Conservation (phyloP, 2,329 filamentous ascomycete species). For the Ceratocystis lukuohia region DNA sequence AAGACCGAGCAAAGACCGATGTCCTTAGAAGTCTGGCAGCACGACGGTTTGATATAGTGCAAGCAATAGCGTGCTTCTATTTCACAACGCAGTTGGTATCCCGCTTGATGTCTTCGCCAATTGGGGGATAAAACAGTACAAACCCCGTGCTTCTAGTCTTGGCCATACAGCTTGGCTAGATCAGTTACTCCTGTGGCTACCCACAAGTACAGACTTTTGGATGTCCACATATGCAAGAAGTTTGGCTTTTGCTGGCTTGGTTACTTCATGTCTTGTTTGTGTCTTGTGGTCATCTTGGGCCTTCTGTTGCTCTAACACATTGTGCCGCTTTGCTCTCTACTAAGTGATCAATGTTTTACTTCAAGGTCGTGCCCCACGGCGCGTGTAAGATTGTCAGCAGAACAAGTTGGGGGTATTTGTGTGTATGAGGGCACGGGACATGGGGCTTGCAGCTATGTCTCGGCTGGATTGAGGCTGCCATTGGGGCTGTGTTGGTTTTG, state of each 20-base stretch:
- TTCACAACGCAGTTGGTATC: no score
- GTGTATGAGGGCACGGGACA: neutral
- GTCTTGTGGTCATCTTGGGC: neutral
- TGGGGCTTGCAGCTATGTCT: neutral
- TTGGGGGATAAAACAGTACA: neutral
- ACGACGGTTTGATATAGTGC: no score
- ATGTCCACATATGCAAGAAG: neutral
- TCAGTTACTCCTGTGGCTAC: neutral
- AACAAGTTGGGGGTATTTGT: neutral
- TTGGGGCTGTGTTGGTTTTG: slow-evolving; percentile 3
- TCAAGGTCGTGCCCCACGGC: neutral
- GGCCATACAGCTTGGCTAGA: neutral
- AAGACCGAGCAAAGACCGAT: neutral
- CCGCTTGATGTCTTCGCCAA: neutral
- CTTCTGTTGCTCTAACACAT: neutral
- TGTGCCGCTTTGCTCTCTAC: neutral
- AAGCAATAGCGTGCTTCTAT: neutral
- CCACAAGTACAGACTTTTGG: neutral
- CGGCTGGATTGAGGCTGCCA: neutral
- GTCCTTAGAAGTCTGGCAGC: neutral
- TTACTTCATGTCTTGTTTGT: neutral
- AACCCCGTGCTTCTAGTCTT: neutral
- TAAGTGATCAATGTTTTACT: neutral
- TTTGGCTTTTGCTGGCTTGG: neutral
- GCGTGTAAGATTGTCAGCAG: neutral